phyloP scores from a whole-genome alignment of 805 yeast species.

The Candida adriatica region DNA sequence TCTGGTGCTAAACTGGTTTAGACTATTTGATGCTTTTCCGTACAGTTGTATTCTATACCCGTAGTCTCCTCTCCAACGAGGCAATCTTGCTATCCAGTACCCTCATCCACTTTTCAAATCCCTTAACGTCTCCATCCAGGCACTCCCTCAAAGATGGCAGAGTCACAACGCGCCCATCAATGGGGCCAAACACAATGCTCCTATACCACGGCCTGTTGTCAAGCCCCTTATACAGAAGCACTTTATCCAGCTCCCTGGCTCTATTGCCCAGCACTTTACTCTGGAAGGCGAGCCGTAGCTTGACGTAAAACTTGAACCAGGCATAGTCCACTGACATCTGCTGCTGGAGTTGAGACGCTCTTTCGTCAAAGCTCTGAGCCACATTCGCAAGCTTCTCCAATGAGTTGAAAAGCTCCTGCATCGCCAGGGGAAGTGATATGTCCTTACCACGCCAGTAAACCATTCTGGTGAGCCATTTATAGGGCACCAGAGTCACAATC shows the following conservation, averaged over 20 bases:
- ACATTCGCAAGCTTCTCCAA: conserved; percentile 3
- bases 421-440: conserved; percentile 4
- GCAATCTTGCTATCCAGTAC: conserved; percentile 5
- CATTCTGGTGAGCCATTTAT: conserved; percentile 23
- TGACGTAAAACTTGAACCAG: conserved; percentile 61
- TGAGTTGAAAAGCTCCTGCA: conserved; percentile 5
- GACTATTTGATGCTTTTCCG: too few relatives aligned
- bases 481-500: conserved; percentile 22
- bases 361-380: conserved; percentile 37
- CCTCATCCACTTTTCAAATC: conserved; percentile 9
- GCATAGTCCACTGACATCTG: conserved; percentile 63
- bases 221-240: conserved; percentile 37
- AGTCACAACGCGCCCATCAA: conserved; percentile 45
- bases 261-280: conserved; percentile 48
- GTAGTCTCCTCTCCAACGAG: conserved; percentile 5
- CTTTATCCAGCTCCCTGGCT: conserved; percentile 16
- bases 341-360: conserved; percentile 39
- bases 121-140: conserved; percentile 36
- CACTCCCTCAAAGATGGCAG: conserved; percentile 59
- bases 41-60: too few relatives aligned
- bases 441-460: conserved; percentile 2
- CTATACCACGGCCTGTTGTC: conserved; percentile 51
- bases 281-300: conserved; percentile 51
- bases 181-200: conserved; percentile 58
- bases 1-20: conserved; percentile 43